These are phyloP conservation scores for Nemania diffusa DNA, from an alignment of 2,329 filamentous ascomycete species.

Conservation along the genomic window DNA sequence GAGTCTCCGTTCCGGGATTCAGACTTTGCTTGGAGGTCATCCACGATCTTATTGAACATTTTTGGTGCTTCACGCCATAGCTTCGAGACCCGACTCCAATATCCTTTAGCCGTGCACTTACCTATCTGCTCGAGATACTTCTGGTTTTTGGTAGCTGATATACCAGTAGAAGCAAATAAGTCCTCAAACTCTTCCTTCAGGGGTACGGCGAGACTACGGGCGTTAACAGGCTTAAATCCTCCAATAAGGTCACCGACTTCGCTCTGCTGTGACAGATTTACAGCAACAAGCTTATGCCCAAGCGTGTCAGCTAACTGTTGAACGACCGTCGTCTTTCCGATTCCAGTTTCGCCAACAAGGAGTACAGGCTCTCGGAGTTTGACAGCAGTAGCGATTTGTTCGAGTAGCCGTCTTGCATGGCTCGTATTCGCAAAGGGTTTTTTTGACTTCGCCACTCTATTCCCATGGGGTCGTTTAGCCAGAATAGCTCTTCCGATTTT, in stretches of 20 bases:
- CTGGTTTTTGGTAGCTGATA: constrained; percentile 87
- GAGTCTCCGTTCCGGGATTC: constrained; percentile 51
- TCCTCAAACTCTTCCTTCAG: constrained; percentile 94
- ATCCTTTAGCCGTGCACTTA: constrained; percentile 81
- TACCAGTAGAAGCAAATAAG: constrained; percentile 83
- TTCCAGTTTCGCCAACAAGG: constrained; percentile 98
- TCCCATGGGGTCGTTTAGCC: constrained; percentile 65
- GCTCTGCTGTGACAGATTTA: constrained; percentile 97
- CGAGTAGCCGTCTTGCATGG: constrained; percentile 84
- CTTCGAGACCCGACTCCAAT: constrained; percentile 87
- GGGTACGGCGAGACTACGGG: constrained; percentile 86
- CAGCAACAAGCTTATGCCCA: constrained; percentile 86
- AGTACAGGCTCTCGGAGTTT: constrained; percentile 88
- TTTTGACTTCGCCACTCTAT: constrained; percentile 62
- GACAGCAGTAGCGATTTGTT: constrained; percentile 86
- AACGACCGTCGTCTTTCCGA: constrained; percentile 95
- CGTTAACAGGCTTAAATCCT: constrained; percentile 95
- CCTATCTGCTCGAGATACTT: constrained; percentile 84
- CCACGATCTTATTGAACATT: constrained; percentile 80
- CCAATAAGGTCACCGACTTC: constrained; percentile 96
- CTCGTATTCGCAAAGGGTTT: constrained; percentile 87
- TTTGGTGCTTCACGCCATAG: constrained; percentile 90
- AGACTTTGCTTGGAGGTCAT: constrained; percentile 60
- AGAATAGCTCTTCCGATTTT: constrained; percentile 74
- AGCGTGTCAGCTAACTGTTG: constrained; percentile 89